Evolutionary conservation across 2,329 filamentous ascomycete species (phyloP).

Genomic region (Huntiella omanensis): DNA sequence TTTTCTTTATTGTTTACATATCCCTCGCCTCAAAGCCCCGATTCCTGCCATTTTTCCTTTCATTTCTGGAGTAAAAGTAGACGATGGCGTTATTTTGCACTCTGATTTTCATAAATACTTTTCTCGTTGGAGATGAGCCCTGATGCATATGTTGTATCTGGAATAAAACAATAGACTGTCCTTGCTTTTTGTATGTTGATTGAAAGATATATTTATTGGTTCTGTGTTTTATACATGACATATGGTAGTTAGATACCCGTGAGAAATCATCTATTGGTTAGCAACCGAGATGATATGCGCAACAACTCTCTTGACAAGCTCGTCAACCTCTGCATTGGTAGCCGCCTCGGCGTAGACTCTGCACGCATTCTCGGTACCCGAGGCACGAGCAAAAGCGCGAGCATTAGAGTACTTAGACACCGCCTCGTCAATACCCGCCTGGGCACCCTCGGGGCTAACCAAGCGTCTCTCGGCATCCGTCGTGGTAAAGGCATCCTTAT

Average conservation of each 20-base stretch:
- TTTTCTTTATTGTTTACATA: constrained; percentile 6
- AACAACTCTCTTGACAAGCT: constrained; percentile 69
- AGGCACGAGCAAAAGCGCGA: constrained; percentile 77
- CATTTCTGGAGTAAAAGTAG: no score
- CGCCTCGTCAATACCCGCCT: constrained; percentile 68
- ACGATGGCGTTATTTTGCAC: no score
- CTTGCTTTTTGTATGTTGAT: not conserved
- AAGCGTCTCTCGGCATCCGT: constrained; percentile 84
- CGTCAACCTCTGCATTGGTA: constrained; percentile 74
- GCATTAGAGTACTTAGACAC: constrained; percentile 85
- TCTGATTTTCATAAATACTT: not conserved
- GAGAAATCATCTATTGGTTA: constrained; percentile 3
- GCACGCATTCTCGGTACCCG: constrained; percentile 89
- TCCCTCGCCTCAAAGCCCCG: not conserved
- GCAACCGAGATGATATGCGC: constrained; percentile 34
- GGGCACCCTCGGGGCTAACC: constrained; percentile 57
- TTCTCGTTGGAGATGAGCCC: no score
- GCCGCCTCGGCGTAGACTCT: constrained; percentile 91
- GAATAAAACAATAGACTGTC: not conserved
- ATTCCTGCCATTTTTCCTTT: no score
- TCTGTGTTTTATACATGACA: constrained; percentile 1
- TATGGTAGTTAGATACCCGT: constrained; percentile 12
- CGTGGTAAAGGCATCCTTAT: constrained; percentile 78
- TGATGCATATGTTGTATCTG: no score
- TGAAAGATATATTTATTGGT: not conserved